Percentiles rank a stretch among this genome's conserved stretches.
phyloP scores from a whole-genome alignment of 179 eudicot genomes.

The Amaranthus tricolor region DNA sequence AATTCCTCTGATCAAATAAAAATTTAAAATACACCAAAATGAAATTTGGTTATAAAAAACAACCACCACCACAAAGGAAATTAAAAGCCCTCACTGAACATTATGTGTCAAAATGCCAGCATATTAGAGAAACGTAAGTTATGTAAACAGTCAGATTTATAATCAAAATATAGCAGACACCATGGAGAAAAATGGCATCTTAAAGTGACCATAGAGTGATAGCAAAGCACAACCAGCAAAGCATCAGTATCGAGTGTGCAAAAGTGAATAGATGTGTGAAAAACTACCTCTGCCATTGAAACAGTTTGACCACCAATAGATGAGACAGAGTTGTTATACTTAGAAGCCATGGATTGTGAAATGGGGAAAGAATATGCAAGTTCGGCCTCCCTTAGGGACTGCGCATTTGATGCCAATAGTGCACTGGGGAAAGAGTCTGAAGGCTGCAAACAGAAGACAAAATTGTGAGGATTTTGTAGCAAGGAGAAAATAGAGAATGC shows the following conservation, averaged over 20 bases:
- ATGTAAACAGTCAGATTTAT: not conserved
- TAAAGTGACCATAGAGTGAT: not conserved
- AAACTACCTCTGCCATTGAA: slow-evolving; percentile 75
- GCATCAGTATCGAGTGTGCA: not conserved
- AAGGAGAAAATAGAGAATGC: not conserved
- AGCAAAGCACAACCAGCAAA: not conserved
- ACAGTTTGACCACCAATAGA: slow-evolving; percentile 56
- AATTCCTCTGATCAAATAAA: too few relatives aligned
- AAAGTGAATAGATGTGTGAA: not conserved
- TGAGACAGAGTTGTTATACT: slow-evolving; percentile 54
- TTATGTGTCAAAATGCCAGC: not conserved
- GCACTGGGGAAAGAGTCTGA: slow-evolving; percentile 57
- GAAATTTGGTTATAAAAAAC: too few relatives aligned
- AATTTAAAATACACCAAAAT: too few relatives aligned
- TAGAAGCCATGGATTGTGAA: slow-evolving; percentile 61
- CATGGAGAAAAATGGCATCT: not conserved
- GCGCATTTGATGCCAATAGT: slow-evolving; percentile 62
- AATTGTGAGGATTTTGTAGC: not conserved
- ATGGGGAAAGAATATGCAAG: slow-evolving; percentile 62
- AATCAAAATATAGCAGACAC: not conserved
- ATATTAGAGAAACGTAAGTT: not conserved
- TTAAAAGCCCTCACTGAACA: not conserved
- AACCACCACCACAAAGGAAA: too few relatives aligned
- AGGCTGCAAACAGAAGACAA: slow-evolving; percentile 41
- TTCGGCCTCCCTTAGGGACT: slow-evolving; percentile 70